These are phyloP conservation scores for Linum usitatissimum DNA, from an alignment of 345 rosid genomes.

Conservation along the genomic window DNA sequence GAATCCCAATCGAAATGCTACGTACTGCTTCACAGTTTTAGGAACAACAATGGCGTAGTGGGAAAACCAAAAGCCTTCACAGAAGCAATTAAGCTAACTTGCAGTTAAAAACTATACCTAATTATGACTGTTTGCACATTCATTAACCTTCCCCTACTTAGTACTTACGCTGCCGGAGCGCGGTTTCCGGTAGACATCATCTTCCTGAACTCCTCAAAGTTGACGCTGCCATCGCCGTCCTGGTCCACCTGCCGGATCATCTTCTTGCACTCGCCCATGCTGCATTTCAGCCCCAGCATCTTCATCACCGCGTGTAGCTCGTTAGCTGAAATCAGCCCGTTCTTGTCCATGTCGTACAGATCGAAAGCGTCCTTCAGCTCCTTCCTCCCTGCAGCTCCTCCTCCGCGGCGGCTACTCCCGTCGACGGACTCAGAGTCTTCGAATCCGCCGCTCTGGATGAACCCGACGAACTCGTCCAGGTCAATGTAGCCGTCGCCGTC, in stretches of 20 bases:
- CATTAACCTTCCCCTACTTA: background rate
- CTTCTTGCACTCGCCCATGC: slow-evolving; percentile 51
- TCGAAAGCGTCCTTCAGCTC: slow-evolving; percentile 83
- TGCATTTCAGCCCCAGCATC: slow-evolving; percentile 65
- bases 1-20: too few species aligned
- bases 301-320: slow-evolving; percentile 76
- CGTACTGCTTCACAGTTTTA: too few species aligned
- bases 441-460: slow-evolving; percentile 21
- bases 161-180: background rate
- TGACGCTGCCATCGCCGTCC: slow-evolving; percentile 90
- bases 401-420: slow-evolving; percentile 6
- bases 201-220: slow-evolving; percentile 85
- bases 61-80: too few species aligned
- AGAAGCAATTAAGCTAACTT: too few species aligned
- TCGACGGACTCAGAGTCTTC: slow-evolving; percentile 13
- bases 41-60: too few species aligned
- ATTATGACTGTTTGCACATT: background rate
- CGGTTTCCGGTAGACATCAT: slow-evolving; percentile 50
- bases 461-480: slow-evolving; percentile 61
- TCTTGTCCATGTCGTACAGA: slow-evolving; percentile 65
- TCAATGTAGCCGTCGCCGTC: slow-evolving; percentile 80
- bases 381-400: slow-evolving; percentile 10
- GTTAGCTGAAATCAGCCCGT: slow-evolving; percentile 62
- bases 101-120: too few species aligned
- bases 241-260: slow-evolving; percentile 81